These are phyloP conservation scores for Botryotinia calthae DNA, from an alignment of 2,329 filamentous ascomycete species.

Conservation along the genomic window DNA sequence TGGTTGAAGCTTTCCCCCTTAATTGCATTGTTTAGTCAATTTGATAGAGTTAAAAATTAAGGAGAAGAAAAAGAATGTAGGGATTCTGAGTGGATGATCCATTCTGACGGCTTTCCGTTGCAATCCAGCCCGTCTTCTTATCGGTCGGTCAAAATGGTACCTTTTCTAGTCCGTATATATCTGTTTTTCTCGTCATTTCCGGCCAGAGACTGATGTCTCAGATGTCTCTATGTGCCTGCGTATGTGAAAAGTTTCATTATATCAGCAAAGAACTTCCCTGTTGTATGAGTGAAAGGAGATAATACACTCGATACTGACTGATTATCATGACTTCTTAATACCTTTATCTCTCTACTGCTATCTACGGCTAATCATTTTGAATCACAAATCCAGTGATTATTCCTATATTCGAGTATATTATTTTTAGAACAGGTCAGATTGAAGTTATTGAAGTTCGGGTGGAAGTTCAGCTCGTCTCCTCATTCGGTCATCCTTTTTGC, in stretches of 20 bases:
- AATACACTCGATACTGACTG: background rate
- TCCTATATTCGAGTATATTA: background rate
- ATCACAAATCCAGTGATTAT: rapidly evolving
- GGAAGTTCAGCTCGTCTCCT: background rate
- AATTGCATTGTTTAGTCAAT: background rate
- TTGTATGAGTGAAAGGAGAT: background rate
- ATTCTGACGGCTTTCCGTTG: background rate
- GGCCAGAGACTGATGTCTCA: background rate
- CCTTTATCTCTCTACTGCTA: background rate
- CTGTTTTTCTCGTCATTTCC: background rate
- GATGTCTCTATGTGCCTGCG: background rate
- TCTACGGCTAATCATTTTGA: background rate
- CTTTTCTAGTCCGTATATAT: background rate
- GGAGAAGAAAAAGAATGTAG: background rate
- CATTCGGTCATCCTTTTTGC: background rate
- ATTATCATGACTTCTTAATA: background rate
- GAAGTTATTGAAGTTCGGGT: background rate
- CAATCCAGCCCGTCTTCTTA: slow-evolving; percentile 11
- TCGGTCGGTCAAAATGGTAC: slow-evolving; percentile 4
- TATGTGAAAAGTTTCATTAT: background rate
- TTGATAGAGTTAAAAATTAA: too few species aligned
- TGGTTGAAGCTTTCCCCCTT: background rate
- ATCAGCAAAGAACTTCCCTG: background rate
- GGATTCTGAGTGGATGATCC: slow-evolving; percentile 12
- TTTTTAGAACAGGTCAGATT: background rate